These are phyloP conservation scores for Fusarium sp. DNA, from an alignment of 2,329 filamentous ascomycete genomes.

Conservation along the genomic window DNA sequence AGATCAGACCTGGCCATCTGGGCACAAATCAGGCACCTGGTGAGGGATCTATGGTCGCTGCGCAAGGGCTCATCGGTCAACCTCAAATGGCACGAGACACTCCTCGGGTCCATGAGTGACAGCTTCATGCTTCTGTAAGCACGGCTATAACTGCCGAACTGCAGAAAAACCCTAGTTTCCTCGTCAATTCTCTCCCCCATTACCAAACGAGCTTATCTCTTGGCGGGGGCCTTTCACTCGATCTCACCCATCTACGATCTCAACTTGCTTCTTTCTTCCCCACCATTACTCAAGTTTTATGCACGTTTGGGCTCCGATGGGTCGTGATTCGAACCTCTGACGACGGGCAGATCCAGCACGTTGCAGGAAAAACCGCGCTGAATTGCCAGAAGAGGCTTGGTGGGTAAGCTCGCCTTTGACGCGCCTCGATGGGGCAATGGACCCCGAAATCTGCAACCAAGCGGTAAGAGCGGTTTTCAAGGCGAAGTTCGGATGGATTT, in stretches of 20 bases:
- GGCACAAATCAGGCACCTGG: conserved; percentile 30
- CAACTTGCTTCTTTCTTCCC: not conserved
- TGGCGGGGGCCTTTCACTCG: not conserved
- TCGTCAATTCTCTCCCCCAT: not conserved
- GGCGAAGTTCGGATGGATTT: not conserved
- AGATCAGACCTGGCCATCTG: conserved; percentile 37
- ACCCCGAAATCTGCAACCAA: not conserved
- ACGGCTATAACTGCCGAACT: not conserved
- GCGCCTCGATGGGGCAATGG: conserved; percentile 15
- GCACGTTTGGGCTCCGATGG: not conserved
- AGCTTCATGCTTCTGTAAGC: conserved; percentile 38
- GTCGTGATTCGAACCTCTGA: conserved; percentile 11
- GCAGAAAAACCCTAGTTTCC: not conserved
- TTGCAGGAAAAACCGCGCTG: conserved; percentile 22
- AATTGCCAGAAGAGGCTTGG: conserved; percentile 21
- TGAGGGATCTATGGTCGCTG: conserved; percentile 36
- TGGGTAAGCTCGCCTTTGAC: conserved; percentile 9
- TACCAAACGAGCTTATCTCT: not conserved
- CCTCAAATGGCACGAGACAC: conserved; percentile 38
- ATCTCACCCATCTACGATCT: not conserved
- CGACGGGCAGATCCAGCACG: conserved; percentile 19
- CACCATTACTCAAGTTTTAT: not conserved
- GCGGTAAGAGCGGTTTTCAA: conserved; percentile 13
- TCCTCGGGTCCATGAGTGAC: conserved; percentile 33
- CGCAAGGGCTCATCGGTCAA: conserved; percentile 25